These are phyloP conservation scores for Sugiyamaella novakii DNA, from an alignment of 1,139 yeast species.

Conservation along the genomic window DNA sequence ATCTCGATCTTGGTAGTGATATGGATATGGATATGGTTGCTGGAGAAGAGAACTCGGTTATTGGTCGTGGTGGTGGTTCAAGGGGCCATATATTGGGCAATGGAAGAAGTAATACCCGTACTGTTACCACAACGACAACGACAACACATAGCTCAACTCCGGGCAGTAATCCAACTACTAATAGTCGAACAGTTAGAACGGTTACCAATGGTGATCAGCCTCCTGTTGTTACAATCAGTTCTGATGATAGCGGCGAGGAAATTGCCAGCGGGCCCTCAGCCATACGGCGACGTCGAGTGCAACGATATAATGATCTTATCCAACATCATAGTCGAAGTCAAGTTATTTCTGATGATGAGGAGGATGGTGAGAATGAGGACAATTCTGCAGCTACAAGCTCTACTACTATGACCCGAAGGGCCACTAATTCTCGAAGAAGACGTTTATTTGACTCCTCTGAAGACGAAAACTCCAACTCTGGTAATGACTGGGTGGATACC, in stretches of 20 bases:
- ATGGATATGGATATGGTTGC: constrained; percentile 10
- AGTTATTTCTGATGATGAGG: background rate
- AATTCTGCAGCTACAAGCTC: background rate
- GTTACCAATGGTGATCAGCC: background rate
- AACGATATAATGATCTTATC: no score
- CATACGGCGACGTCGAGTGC: background rate
- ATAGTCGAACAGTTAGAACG: background rate
- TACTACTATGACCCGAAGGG: no score
- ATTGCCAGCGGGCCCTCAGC: background rate
- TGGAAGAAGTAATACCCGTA: no score
- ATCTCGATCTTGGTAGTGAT: background rate
- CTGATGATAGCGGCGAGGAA: background rate
- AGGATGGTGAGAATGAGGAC: background rate
- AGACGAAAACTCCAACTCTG: no score
- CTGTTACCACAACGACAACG: constrained; percentile 1
- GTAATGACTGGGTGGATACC: no score
- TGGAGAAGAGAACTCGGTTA: constrained; percentile 9
- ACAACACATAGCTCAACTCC: background rate
- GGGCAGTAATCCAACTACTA: background rate
- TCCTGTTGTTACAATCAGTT: background rate
- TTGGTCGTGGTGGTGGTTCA: constrained; percentile 1
- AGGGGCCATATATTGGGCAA: background rate
- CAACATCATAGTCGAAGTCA: background rate
- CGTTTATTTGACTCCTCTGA: no score
- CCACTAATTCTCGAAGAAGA: no score